Base-by-base conservation (phyloP, 768 basidiomycete genomes). In the Neoboletus subvelutipes region DNA sequence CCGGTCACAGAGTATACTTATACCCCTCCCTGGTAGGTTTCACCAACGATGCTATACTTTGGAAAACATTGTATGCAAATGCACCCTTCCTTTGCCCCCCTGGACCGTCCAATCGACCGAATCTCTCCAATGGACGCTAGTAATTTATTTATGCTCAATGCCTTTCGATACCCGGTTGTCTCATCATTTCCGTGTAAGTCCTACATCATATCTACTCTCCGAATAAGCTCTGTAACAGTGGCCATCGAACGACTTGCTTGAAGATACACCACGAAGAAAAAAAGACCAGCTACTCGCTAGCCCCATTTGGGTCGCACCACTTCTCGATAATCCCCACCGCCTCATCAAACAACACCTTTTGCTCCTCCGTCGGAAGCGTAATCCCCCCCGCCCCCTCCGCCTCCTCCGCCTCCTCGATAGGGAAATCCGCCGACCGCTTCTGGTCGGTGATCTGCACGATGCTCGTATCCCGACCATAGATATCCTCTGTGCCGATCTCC, bases 401-500 rank as follows among this genome's bases (percentile, higher is more conserved):
- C n/a, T 79, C 79, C 15, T 77, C 79, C 64, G 84, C 85, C 2
- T 88, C 81, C 78, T 59, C 80, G 11, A 13, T 18, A 9, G 42
- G 28, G 18, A 62, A 4, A n/a, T 51, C 50, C n/a, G 3, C n/a
- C 15, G 34, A 13, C 13, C 10, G 2, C 1, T 5, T 15, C 6
- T 45, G 20, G 0, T 56, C 42, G 5, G 51, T 81, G 8, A 73
- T 76, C 74, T 82, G 86, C 7, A 79, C 73, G 58, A 90, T 88
- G 69, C 85, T 83, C 10, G 78, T 86, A 67, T 89, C 77, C 60
- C 83, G 59, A 1, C 85, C 85, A 60, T 92, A 92, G 52, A 91
- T 85, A 65, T 92, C 89, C 69, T 87, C 75, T 45, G 80, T 83
- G 2, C 85, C 86, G 0, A 80, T 79, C 29, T 68, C 61, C 45